Base-by-base conservation (phyloP, 352 stramenopile genomes). In the Peronospora farinosa region DNA sequence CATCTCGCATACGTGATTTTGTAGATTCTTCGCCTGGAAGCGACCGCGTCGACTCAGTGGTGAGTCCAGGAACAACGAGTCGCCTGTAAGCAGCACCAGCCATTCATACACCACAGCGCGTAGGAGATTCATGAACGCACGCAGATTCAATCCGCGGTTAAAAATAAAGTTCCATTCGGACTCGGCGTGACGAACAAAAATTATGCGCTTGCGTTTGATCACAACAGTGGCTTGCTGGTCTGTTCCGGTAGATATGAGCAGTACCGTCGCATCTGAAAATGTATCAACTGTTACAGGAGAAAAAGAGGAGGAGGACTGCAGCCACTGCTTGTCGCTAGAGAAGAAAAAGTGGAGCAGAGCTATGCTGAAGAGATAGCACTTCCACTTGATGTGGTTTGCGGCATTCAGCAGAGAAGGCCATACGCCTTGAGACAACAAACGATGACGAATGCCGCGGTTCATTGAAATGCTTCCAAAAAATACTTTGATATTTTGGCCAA, bases 141-240 rank as follows among this genome's bases (percentile, higher is more conserved):
- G 57, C 37, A 69, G 65, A 50, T 68, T 71, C 2, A 82, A 21
- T 30, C 81, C 78, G 36, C 85, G 85, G 51, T 95, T 95, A 47
- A 95, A 95, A 31, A 93, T 63, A 42, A 85, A 72, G 57, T 95
- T 95, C 84, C 84, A 94, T 55, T 90, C 76, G 37, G 80, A 92
- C 64, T 95, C 84, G 27, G 75, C 81, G 39, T 95, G 84, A n/a
- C 84, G 76, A 17, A 94, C 67, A 54, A 94, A 94, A 7, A 95
- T 40, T 25, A 95, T 65, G 37, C 73, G 80, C 63, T 88, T 89
- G 27, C 25, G 40, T 40, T 69, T 65, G 16, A 35, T 61, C 5
- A 67, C 41, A 36, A 35, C 25, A 17, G 33, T 21, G 16, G 7
- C 5, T 6, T 50, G 36, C 12, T 39, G 44, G 5, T 54, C 38